Evolutionary conservation across 441 rosid species (phyloP), one percentile per base, ranked within the genome.

Genomic region (Gossypium schwendimanii): DNA sequence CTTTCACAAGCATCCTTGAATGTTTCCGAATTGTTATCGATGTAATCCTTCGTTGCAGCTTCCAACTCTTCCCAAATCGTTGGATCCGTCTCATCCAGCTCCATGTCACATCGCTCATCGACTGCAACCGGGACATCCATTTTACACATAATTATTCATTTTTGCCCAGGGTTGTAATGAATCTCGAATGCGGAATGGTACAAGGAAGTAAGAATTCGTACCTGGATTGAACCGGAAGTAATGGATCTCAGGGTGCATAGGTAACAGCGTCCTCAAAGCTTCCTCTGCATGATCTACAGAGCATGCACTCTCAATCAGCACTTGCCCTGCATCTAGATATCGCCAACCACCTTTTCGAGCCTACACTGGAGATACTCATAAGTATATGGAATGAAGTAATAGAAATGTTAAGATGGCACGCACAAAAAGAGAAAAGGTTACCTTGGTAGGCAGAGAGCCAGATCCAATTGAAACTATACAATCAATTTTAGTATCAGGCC

Each of bases 291-390:
- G 83, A 67, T 94, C 98, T 73, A 92, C 97, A 44, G 97, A 90
- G 88, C 98, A 92, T 14, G 98, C 94, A 81, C 97, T 94, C 85
- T 94, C 98, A 78, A 94, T 89, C 77, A 94, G 82, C 74, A 94
- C 33, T 31, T 31, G 33, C 33, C 33, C 33, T 31, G 33, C 33
- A 31, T 31, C 33, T 31, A 31, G 33, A 82, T 94, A 92, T 59
- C 97, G 97, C 98, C 98, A 94, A 68, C 98, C 98, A 15, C 97
- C 98, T 87, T 83, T 94, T 75, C 98, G 86, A 39, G 80, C 89
- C 98, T 92, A 78, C 66, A 81, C 9, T 4, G 18, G 6, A 50
- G 44, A 70, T 23, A 36, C 14, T 63, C 39, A 64, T 31, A 54
- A 63, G 66, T 72, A 7, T 44, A 47, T 0, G 69, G 55, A 69